phyloP scores from a whole-genome alignment of 2,329 filamentous ascomycete species.

The Colletotrichum sp. region DNA sequence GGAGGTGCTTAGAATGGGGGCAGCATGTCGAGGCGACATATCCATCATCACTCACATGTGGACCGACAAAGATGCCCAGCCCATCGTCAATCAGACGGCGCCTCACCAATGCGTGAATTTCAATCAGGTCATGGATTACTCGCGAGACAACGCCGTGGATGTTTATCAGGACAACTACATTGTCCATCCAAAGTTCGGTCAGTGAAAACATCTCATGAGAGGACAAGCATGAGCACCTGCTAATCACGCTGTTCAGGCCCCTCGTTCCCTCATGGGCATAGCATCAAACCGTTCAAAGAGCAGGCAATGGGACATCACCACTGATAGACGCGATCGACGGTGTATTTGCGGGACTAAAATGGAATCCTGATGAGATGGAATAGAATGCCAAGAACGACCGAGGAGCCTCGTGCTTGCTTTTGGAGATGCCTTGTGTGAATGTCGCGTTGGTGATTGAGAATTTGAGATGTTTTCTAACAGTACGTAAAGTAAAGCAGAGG shows the following conservation, averaged over 20 bases:
- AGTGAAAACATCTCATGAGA: not conserved
- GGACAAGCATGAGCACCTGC: not conserved
- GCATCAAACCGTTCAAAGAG: conserved; percentile 18
- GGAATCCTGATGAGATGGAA: too few species aligned
- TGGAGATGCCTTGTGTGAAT: not conserved
- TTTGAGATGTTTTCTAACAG: not conserved
- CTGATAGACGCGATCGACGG: not conserved
- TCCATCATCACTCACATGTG: conserved; percentile 21
- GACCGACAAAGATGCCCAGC: conserved; percentile 17
- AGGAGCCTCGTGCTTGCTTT: not conserved
- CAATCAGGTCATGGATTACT: conserved; percentile 8
- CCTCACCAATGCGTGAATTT: conserved; percentile 18
- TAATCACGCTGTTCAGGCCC: not conserved
- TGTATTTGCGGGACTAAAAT: not conserved
- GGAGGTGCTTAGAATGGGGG: conserved; percentile 16
- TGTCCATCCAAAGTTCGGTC: conserved; percentile 18
- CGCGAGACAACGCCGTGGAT: conserved; percentile 1
- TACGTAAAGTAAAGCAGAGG: not conserved
- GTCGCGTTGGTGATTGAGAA: not conserved
- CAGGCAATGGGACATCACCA: conserved; percentile 10
- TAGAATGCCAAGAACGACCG: not conserved
- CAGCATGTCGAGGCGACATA: conserved; percentile 14
- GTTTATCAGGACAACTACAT: conserved; percentile 18
- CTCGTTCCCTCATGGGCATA: conserved; percentile 14
- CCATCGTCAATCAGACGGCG: conserved; percentile 18